These are phyloP conservation scores for Phytophthora sp. DNA, from an alignment of 352 stramenopile genomes.

Conservation along the genomic window DNA sequence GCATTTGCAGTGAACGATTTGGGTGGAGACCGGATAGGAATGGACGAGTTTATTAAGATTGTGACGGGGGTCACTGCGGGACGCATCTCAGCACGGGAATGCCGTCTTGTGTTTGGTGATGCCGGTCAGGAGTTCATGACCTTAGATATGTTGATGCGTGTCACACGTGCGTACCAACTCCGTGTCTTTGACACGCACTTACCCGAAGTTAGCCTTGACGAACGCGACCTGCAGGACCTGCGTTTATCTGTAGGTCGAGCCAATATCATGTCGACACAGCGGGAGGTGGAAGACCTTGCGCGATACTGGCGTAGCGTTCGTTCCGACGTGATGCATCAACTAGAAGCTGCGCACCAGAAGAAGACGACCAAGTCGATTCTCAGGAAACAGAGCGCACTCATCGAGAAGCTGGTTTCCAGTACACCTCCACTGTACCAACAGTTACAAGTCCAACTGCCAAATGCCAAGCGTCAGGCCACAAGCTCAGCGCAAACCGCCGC, in stretches of 20 bases:
- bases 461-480: constrained; percentile 28
- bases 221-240: constrained; percentile 58
- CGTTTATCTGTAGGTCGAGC: constrained; percentile 49
- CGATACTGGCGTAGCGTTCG: constrained; percentile 67
- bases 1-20: constrained; percentile 53
- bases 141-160: constrained; percentile 56
- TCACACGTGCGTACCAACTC: constrained; percentile 67
- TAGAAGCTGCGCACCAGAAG: constrained; percentile 70
- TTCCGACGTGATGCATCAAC: constrained; percentile 52
- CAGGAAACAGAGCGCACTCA: constrained; percentile 57
- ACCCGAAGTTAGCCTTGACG: constrained; percentile 53
- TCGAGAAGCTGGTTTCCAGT: constrained; percentile 59
- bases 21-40: constrained; percentile 55
- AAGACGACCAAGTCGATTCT: constrained; percentile 63
- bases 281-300: constrained; percentile 70
- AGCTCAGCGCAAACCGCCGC: constrained; percentile 15
- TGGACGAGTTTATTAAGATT: constrained; percentile 80
- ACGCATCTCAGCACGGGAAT: constrained; percentile 55
- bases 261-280: constrained; percentile 61
- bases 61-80: constrained; percentile 64
- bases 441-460: constrained; percentile 20
- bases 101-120: constrained; percentile 70
- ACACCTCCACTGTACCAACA: constrained; percentile 19
- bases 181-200: constrained; percentile 57
- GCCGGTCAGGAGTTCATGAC: constrained; percentile 67